These are phyloP conservation scores for Phaeotremella skinneri DNA, from an alignment of 768 basidiomycete species.

Conservation along the genomic window DNA sequence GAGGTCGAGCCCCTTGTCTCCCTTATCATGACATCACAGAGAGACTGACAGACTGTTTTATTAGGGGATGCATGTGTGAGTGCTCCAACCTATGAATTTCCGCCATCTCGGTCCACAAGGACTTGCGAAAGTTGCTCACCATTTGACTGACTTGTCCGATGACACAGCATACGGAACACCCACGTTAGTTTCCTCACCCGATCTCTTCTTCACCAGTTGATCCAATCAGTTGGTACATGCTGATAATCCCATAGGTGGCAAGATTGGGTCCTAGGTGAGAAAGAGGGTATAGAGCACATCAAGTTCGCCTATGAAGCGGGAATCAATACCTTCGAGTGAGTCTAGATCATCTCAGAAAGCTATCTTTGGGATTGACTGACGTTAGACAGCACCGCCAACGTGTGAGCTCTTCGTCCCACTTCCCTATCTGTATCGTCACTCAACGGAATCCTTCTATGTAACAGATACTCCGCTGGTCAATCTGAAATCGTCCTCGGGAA, in stretches of 20 bases:
- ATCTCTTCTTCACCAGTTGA: background rate
- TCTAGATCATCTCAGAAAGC: no score
- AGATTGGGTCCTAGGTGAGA: constrained; percentile 10
- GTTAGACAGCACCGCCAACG: background rate
- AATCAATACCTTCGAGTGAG: constrained; percentile 13
- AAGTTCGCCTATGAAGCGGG: constrained; percentile 12
- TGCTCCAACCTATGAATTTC: background rate
- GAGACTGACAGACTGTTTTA: constrained; percentile 53
- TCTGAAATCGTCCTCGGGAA: constrained; percentile 61
- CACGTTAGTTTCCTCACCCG: constrained; percentile 11
- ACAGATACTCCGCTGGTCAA: constrained; percentile 26
- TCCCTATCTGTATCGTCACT: background rate
- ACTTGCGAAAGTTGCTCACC: background rate
- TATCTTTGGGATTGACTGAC: no score
- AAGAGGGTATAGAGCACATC: constrained; percentile 19
- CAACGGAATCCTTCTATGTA: background rate
- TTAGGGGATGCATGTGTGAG: constrained; percentile 33
- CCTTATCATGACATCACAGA: constrained; percentile 53
- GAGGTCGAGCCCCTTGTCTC: background rate
- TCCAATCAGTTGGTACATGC: background rate
- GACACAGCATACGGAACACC: constrained; percentile 25
- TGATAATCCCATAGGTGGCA: constrained; percentile 1
- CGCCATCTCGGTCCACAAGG: background rate
- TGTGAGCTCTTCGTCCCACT: background rate
- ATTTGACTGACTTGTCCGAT: background rate